Evolutionary conservation across 495 filamentous ascomycete genomes (phyloP), one percentile per base, ranked within the genome.

Genomic region (Apodospora peruviana): DNA sequence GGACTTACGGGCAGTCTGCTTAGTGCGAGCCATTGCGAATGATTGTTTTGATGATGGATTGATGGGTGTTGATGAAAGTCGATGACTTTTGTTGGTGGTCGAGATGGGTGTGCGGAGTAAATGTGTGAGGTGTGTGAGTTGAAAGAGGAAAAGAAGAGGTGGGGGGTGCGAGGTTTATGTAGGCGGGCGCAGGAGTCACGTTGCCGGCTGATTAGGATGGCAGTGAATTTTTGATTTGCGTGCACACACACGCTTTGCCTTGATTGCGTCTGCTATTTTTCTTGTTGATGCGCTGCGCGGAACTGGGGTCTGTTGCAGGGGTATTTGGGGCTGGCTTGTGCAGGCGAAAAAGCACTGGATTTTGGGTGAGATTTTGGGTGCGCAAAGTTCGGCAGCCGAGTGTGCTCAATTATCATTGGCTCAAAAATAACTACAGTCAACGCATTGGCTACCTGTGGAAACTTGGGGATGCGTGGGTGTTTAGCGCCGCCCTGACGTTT

Each of bases 1-100:
- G 73, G 91, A 96, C 84, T 96, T 88, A 85, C 93, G 93, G 71
- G 93, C 93, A 74, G 93, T 98, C 79, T 98, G 93, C 88, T 98
- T 99, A 63, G 93, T 99, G 73, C 93, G 88, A 67, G 93, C 93
- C 93, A 99, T 98, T 79, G 70, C 79, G 61, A 59, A 72, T 76
- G 70, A 60, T 75, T 58, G 58, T 67, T 55, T 41, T 40, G 27
- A 48, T 57, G 56, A 53, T 66, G 66, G 60, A 60, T 64, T 65
- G 59, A 55, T 59, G 56, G 56, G 47, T 49, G 23, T 47, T 46
- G 43, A 37, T 37, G 51, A 46, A 46, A 46, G 64, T 62, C 60
- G 68, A 57, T 60, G 66, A 62, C n/a, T 60, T 56, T 51, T 53
- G 48, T 65, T 59, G 67, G 64, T 66, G 65, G 39, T 62, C 27